Conservation (phyloP, 1,284 basidiomycete genomes). For the Flammula alnicola region DNA sequence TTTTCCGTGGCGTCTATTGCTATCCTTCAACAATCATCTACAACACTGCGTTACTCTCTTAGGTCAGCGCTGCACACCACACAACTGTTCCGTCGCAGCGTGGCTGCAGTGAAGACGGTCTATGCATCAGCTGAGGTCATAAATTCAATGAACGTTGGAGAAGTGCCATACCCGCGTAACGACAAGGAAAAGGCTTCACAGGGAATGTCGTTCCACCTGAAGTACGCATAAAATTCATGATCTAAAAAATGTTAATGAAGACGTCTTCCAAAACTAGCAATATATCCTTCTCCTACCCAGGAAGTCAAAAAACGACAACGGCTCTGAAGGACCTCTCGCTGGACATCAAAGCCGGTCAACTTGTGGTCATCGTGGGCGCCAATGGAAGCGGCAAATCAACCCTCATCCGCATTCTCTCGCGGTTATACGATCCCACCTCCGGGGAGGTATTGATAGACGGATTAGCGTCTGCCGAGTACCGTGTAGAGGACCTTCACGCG, state of each 20-base stretch:
- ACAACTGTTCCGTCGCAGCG: not conserved
- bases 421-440: constrained; percentile 44
- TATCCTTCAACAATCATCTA: constrained; percentile 18
- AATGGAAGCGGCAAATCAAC: constrained; percentile 52
- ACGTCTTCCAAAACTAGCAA: constrained; percentile 28
- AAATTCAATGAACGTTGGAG: constrained; percentile 7
- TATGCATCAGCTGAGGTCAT: constrained; percentile 6
- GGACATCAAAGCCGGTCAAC: constrained; percentile 42
- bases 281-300: constrained; percentile 48
- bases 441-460: constrained; percentile 47
- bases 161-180: constrained; percentile 9
- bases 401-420: constrained; percentile 45
- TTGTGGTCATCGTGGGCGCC: constrained; percentile 48
- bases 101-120: constrained; percentile 9
- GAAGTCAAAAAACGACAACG: constrained; percentile 37
- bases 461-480: constrained; percentile 37
- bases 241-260: not conserved
- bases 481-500: constrained; percentile 38
- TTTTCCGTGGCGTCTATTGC: constrained; percentile 20
- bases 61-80: not conserved
- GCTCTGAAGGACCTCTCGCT: constrained; percentile 47
- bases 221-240: constrained; percentile 29
- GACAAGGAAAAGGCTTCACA: constrained; percentile 1
- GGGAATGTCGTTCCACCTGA: constrained; percentile 45
- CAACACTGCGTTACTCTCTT: constrained; percentile 5